Evolutionary conservation across 176 grass and related monocot species (phyloP).

Genomic region (Oryza australiensis): DNA sequence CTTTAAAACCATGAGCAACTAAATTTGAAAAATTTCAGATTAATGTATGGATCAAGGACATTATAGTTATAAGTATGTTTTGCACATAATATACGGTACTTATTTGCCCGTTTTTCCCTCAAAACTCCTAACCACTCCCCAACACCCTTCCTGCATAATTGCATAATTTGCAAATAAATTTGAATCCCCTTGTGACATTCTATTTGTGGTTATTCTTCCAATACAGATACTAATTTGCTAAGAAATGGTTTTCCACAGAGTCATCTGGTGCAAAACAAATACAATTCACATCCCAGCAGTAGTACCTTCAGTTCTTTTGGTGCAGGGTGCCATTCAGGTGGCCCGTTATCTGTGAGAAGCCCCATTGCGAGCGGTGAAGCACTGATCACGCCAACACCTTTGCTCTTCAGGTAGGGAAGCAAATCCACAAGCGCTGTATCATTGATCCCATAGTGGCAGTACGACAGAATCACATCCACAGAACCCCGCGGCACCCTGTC

Average conservation of each 20-base stretch:
- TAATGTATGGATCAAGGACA: neutral
- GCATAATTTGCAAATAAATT: neutral
- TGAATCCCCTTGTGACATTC: neutral
- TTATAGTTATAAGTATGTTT: too few relatives aligned
- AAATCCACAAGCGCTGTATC: constrained; percentile 63
- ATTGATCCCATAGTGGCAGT: constrained; percentile 90
- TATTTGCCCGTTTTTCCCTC: neutral
- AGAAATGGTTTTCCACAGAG: neutral
- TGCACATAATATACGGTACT: neutral
- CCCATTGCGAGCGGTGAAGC: constrained; percentile 89
- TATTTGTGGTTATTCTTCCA: neutral
- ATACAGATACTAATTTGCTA: neutral
- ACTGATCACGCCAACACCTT: constrained; percentile 75
- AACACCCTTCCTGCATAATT: neutral
- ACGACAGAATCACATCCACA: constrained; percentile 83
- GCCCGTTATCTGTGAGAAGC: constrained; percentile 79
- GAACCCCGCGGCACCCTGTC: constrained; percentile 60
- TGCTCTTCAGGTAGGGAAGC: constrained; percentile 88
- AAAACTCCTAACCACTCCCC: neutral
- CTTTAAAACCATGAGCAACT: neutral
- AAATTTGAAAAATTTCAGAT: neutral
- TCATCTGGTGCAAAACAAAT: neutral
- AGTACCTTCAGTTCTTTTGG: constrained; percentile 72
- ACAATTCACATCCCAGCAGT: neutral
- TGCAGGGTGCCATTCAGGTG: constrained; percentile 86